These are phyloP conservation scores for Chalaropsis thielavioides DNA, from an alignment of 2,329 filamentous ascomycete genomes.

Conservation along the genomic window DNA sequence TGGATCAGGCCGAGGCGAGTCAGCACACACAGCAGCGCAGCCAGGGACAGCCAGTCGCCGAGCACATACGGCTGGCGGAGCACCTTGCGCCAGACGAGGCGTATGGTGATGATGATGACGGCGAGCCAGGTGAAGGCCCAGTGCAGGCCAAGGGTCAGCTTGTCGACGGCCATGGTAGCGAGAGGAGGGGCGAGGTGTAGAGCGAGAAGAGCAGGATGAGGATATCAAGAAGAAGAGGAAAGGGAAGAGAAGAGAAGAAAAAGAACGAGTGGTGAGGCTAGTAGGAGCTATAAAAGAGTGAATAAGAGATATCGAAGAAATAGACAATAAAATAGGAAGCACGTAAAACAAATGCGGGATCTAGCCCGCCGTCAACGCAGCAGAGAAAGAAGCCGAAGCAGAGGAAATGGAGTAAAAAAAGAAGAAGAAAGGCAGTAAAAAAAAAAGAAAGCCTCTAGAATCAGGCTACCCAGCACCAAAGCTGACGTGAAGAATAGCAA, in stretches of 20 bases:
- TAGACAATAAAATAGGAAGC: background rate
- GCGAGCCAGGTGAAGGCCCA: slow-evolving; percentile 22
- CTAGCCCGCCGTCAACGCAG: background rate
- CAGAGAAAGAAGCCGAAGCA: background rate
- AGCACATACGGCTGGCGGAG: slow-evolving; percentile 19
- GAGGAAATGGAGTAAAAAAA: background rate
- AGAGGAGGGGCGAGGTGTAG: background rate
- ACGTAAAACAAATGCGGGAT: background rate
- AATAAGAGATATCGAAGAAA: background rate
- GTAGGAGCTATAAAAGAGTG: background rate
- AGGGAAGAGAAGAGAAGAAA: background rate
- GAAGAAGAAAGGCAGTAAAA: background rate
- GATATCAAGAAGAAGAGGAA: background rate
- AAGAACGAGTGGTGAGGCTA: background rate
- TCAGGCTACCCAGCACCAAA: no score
- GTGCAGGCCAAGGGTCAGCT: slow-evolving; percentile 18
- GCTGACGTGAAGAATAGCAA: background rate
- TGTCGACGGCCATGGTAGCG: slow-evolving; percentile 13
- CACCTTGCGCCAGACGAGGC: slow-evolving; percentile 20
- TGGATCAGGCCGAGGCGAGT: slow-evolving; percentile 23
- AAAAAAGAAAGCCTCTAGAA: background rate
- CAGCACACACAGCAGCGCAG: slow-evolving; percentile 26
- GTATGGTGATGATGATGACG: slow-evolving; percentile 19
- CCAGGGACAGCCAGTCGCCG: slow-evolving; percentile 26
- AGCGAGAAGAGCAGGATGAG: no score